Conservation (phyloP, 192 early-diverging fungal genomes). For the Chytriomyces sp. region DNA sequence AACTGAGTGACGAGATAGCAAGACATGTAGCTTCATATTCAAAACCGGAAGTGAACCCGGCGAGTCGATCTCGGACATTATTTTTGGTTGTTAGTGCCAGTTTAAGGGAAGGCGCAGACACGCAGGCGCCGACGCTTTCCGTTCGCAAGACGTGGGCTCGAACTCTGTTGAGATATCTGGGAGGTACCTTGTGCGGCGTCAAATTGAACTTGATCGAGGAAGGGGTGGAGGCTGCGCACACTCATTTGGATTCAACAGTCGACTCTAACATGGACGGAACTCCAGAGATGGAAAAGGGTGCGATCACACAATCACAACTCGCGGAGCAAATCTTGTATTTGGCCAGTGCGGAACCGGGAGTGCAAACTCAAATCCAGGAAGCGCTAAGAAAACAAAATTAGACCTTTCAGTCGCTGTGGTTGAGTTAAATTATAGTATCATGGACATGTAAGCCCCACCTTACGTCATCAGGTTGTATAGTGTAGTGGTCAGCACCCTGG, state of each 20-base stretch:
- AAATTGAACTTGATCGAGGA: neutral
- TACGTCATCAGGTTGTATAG: neutral
- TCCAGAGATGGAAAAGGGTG: neutral
- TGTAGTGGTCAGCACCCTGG: too few relatives aligned
- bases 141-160: neutral
- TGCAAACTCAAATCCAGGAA: neutral
- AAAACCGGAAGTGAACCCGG: neutral
- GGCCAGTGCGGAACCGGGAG: constrained; percentile 21
- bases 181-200: neutral
- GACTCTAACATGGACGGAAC: neutral
- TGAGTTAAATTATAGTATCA: too few relatives aligned
- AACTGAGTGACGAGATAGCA: constrained; percentile 36
- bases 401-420: too few relatives aligned
- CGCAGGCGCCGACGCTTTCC: too few relatives aligned
- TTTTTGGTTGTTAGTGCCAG: too few relatives aligned
- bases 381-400: too few relatives aligned
- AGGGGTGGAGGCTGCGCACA: too few relatives aligned
- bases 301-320: neutral
- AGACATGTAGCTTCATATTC: constrained; percentile 41
- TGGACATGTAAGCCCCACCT: too few relatives aligned
- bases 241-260: neutral
- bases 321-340: constrained; percentile 33
- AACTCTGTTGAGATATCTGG: neutral
- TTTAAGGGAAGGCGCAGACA: too few relatives aligned
- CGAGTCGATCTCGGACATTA: too few relatives aligned